Evolutionary conservation across 257 asterid species (phyloP).

Genomic region (Solanum tacnaense): DNA sequence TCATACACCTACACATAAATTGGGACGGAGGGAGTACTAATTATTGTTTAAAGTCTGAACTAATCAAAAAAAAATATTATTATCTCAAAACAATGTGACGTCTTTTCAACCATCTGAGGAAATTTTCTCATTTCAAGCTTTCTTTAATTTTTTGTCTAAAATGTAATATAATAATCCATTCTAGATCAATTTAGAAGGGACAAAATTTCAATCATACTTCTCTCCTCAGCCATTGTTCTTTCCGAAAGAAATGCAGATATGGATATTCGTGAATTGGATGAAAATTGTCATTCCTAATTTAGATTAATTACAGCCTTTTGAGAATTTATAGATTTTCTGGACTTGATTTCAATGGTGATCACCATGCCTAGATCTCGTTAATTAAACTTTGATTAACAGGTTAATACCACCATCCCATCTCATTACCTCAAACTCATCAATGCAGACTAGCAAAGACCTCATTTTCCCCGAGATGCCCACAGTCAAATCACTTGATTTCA

Average conservation of each 20-base stretch:
- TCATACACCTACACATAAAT: neutral
- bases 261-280: neutral
- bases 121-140: neutral
- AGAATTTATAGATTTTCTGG: neutral
- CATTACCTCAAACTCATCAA: neutral
- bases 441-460: neutral
- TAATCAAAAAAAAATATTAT: neutral
- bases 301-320: neutral
- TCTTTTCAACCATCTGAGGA: neutral
- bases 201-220: neutral
- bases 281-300: neutral
- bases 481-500: neutral
- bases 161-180: neutral
- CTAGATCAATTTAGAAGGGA: neutral
- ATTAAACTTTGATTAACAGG: neutral
- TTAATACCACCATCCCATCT: neutral
- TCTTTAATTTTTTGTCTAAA: neutral
- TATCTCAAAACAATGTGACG: neutral
- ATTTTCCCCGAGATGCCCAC: neutral
- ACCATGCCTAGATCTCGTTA: neutral
- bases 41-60: neutral
- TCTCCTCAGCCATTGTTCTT: neutral
- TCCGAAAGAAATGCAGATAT: neutral
- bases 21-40: neutral
- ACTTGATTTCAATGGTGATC: neutral